Conservation (phyloP, 2,329 filamentous ascomycete genomes). For the Sporothrix luriei region DNA sequence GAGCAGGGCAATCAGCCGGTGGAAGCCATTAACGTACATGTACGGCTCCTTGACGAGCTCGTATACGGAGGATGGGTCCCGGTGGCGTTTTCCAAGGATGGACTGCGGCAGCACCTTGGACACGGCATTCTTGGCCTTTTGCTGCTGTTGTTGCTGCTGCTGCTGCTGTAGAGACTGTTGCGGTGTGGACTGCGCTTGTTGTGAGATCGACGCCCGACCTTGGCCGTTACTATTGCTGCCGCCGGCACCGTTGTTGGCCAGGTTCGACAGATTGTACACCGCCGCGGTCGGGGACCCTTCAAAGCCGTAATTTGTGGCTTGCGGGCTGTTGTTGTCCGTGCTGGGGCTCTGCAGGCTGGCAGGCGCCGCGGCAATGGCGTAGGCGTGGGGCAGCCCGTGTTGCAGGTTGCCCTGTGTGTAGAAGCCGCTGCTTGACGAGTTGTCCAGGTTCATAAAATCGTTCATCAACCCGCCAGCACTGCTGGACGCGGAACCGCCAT, state of each 20-base stretch:
- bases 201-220: conserved; percentile 31
- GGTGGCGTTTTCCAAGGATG: conserved; percentile 60
- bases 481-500: conserved; percentile 41
- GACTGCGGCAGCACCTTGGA: conserved; percentile 51
- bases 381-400: conserved; percentile 65
- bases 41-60: conserved; percentile 88
- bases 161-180: conserved; percentile 29
- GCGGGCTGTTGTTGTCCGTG: conserved; percentile 65
- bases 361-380: conserved; percentile 65
- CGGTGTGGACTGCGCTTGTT: conserved; percentile 16
- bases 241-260: conserved; percentile 24
- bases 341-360: conserved; percentile 65
- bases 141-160: conserved; percentile 38
- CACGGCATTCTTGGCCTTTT: conserved; percentile 51
- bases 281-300: conserved; percentile 58
- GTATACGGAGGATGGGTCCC: conserved; percentile 84
- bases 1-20: conserved; percentile 79
- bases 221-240: conserved; percentile 28
- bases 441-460: conserved; percentile 58
- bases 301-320: conserved; percentile 55
- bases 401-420: conserved; percentile 62
- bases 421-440: conserved; percentile 47
- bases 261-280: conserved; percentile 38
- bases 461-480: conserved; percentile 48
- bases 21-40: conserved; percentile 86